These are phyloP conservation scores for Karstenula rhodostoma DNA, from an alignment of 2,329 filamentous ascomycete genomes.

Conservation along the genomic window DNA sequence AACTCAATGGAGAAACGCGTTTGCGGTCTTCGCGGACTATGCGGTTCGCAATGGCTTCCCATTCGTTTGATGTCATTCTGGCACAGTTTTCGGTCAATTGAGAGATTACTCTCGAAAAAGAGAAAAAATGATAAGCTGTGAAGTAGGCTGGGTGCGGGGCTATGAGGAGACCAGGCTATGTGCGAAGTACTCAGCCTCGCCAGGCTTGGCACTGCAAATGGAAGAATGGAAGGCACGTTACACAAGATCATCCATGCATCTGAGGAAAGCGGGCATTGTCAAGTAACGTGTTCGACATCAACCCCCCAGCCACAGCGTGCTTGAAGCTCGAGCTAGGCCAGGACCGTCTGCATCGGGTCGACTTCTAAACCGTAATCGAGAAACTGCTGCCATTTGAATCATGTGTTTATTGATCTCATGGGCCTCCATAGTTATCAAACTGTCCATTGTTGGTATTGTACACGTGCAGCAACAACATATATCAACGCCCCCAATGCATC, in stretches of 20 bases:
- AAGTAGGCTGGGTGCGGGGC: not conserved
- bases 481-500: slow-evolving; percentile 9
- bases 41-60: not conserved
- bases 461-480: not conserved
- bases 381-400: not conserved
- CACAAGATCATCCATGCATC: not conserved
- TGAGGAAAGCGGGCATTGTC: not conserved
- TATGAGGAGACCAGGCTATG: not conserved
- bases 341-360: not conserved
- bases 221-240: not conserved
- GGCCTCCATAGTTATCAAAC: not conserved
- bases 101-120: no score
- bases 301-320: no score
- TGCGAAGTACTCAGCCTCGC: not conserved
- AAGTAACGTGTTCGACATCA: not conserved
- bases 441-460: not conserved
- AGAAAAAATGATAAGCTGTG: not conserved
- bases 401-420: not conserved
- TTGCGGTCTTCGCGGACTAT: not conserved
- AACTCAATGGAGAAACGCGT: not conserved
- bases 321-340: no score
- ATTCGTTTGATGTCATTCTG: not conserved
- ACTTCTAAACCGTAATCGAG: not conserved
- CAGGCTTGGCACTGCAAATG: not conserved
- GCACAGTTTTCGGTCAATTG: no score